Evolutionary conservation across 768 basidiomycete species (phyloP).

Genomic region (Phylloporus sp.): DNA sequence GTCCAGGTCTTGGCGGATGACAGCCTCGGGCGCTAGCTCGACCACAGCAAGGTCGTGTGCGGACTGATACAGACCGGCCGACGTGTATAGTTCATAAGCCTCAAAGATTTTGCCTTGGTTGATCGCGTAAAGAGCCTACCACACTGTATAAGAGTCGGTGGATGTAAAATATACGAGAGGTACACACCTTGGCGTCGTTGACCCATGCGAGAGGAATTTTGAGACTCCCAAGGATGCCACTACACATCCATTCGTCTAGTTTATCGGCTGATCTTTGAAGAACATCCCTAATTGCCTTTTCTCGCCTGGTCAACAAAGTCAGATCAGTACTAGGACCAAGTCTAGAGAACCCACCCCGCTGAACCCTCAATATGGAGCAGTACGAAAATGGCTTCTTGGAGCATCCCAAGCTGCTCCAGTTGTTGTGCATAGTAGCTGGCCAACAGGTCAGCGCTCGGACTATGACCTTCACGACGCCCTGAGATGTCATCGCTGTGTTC

Average conservation of each 20-base stretch:
- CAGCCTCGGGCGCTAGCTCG: slow-evolving; percentile 86
- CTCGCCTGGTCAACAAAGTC: slow-evolving; percentile 55
- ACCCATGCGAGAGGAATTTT: slow-evolving; percentile 85
- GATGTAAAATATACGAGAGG: background rate
- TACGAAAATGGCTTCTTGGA: slow-evolving; percentile 87
- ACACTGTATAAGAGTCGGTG: background rate
- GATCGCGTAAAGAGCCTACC: slow-evolving; percentile 64
- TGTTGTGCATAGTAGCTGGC: slow-evolving; percentile 85
- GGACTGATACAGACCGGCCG: slow-evolving; percentile 62
- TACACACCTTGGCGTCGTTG: slow-evolving; percentile 76
- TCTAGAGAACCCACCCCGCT: slow-evolving; percentile 54
- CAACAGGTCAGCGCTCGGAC: slow-evolving; percentile 77
- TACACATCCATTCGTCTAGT: slow-evolving; percentile 69
- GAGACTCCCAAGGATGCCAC: slow-evolving; percentile 69
- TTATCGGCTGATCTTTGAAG: slow-evolving; percentile 63
- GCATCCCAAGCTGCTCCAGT: slow-evolving; percentile 73
- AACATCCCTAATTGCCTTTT: slow-evolving; percentile 78
- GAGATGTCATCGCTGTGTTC: slow-evolving; percentile 37
- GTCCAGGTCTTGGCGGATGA: slow-evolving; percentile 53
- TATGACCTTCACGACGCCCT: slow-evolving; percentile 66
- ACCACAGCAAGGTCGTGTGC: slow-evolving; percentile 83
- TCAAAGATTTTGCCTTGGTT: slow-evolving; percentile 58
- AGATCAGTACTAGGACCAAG: background rate
- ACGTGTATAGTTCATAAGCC: slow-evolving; percentile 74
- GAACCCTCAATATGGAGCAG: slow-evolving; percentile 83